These are phyloP conservation scores for Astragalus membranaceus DNA, from an alignment of 306 rosid species.

Conservation along the genomic window DNA sequence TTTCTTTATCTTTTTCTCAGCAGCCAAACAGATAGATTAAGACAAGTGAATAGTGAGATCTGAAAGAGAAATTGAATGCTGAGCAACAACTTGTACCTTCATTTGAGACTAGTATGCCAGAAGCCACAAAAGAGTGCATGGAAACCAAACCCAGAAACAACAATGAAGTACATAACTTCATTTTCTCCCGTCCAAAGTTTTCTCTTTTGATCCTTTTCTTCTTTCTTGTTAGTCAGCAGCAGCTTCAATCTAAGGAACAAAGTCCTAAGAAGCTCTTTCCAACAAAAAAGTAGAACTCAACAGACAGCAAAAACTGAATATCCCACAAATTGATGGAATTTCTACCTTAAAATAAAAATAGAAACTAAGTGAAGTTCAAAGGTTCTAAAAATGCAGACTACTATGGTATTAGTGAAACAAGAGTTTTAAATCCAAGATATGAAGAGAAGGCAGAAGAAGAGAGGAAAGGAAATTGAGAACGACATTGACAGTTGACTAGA, in stretches of 20 bases:
- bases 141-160: conserved; percentile 47
- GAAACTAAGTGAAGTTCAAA: conserved; percentile 23
- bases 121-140: conserved; percentile 38
- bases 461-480: conserved; percentile 7
- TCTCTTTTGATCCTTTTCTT: conserved; percentile 1
- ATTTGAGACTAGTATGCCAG: conserved; percentile 37
- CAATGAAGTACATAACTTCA: conserved; percentile 50
- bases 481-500: conserved; percentile 33
- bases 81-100: conserved; percentile 52
- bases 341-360: not conserved
- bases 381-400: conserved; percentile 27
- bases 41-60: conserved; percentile 46
- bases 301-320: conserved; percentile 13
- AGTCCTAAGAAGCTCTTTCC: conserved; percentile 27
- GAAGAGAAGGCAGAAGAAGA: conserved; percentile 26
- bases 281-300: conserved; percentile 12
- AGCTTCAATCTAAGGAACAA: conserved; percentile 1
- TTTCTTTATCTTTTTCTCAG: conserved; percentile 4
- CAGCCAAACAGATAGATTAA: conserved; percentile 19
- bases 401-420: conserved; percentile 8
- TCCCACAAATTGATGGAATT: conserved; percentile 3
- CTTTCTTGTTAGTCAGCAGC: conserved; percentile 14
- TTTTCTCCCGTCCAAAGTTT: conserved; percentile 35
- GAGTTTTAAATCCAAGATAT: conserved; percentile 33
- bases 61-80: conserved; percentile 26